Conservation (phyloP, 805 yeast species). For the Blastobotrys robertii region DNA sequence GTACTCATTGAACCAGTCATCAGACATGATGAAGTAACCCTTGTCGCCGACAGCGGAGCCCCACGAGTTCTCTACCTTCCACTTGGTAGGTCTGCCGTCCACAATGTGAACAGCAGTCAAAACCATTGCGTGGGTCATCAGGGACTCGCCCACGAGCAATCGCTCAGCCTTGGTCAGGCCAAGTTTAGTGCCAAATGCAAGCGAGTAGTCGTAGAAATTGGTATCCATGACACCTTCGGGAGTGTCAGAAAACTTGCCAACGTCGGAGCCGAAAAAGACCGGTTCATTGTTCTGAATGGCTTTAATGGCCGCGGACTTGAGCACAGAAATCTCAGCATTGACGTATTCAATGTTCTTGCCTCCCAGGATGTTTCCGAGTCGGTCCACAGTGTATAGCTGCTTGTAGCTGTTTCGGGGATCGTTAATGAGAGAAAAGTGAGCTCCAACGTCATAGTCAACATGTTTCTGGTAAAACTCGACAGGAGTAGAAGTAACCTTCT, state of each 20-base stretch:
- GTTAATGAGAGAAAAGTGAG: constrained; percentile 58
- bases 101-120: constrained; percentile 75
- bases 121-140: constrained; percentile 92
- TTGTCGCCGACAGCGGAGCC: constrained; percentile 57
- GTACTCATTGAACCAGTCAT: constrained; percentile 64
- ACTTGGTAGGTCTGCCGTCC: constrained; percentile 52
- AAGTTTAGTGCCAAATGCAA: constrained; percentile 30
- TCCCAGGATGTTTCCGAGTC: constrained; percentile 62
- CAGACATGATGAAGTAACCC: constrained; percentile 64
- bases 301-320: constrained; percentile 55
- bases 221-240: constrained; percentile 64
- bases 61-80: constrained; percentile 75
- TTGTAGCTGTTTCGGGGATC: constrained; percentile 74
- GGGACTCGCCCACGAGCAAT: constrained; percentile 57
- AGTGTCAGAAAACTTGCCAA: constrained; percentile 64
- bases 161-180: constrained; percentile 56
- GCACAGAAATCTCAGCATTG: constrained; percentile 50
- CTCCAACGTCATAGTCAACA: constrained; percentile 42
- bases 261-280: constrained; percentile 82
- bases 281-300: constrained; percentile 68
- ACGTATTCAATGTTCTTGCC: constrained; percentile 57
- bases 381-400: constrained; percentile 58
- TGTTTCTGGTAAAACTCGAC: constrained; percentile 42
- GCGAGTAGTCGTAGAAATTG: constrained; percentile 55
- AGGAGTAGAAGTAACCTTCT: constrained; percentile 42